Conservation (phyloP, 345 rosid genomes). For the Triadica sebifera region DNA sequence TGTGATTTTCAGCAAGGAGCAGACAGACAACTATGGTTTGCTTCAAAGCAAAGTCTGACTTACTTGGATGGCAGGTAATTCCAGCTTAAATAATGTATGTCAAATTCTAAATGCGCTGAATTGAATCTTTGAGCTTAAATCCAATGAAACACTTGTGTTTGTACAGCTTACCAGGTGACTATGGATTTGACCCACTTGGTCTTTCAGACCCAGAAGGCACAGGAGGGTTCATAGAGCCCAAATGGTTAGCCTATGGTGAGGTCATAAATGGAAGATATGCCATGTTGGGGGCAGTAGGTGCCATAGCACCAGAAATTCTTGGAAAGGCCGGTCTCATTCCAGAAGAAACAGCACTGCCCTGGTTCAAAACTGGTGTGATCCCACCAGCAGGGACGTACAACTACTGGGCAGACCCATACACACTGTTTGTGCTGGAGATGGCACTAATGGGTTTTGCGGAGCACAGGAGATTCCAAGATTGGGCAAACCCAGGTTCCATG, state of each 20-base stretch:
- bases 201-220: slow-evolving; percentile 97
- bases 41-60: slow-evolving; percentile 81
- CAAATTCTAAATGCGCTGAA: no score
- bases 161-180: slow-evolving; percentile 88
- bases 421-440: slow-evolving; percentile 86
- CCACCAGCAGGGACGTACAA: slow-evolving; percentile 92
- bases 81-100: not conserved
- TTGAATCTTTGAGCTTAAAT: no score
- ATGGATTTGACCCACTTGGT: slow-evolving; percentile 90
- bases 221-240: slow-evolving; percentile 95
- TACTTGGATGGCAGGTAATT: slow-evolving; percentile 96
- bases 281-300: slow-evolving; percentile 82
- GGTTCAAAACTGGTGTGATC: slow-evolving; percentile 95
- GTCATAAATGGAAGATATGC: slow-evolving; percentile 79
- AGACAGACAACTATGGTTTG: slow-evolving; percentile 86
- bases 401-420: slow-evolving; percentile 97
- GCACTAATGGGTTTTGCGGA: slow-evolving; percentile 97
- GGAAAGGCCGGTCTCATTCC: slow-evolving; percentile 87
- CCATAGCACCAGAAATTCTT: slow-evolving; percentile 86
- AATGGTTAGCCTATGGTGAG: slow-evolving; percentile 95
- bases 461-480: slow-evolving; percentile 95
- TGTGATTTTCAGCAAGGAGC: slow-evolving; percentile 68
- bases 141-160: not conserved
- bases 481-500: slow-evolving; percentile 88
- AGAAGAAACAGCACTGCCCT: slow-evolving; percentile 79